These are phyloP conservation scores for Austroboletus niveus DNA, from an alignment of 1,284 basidiomycete species.

Conservation along the genomic window DNA sequence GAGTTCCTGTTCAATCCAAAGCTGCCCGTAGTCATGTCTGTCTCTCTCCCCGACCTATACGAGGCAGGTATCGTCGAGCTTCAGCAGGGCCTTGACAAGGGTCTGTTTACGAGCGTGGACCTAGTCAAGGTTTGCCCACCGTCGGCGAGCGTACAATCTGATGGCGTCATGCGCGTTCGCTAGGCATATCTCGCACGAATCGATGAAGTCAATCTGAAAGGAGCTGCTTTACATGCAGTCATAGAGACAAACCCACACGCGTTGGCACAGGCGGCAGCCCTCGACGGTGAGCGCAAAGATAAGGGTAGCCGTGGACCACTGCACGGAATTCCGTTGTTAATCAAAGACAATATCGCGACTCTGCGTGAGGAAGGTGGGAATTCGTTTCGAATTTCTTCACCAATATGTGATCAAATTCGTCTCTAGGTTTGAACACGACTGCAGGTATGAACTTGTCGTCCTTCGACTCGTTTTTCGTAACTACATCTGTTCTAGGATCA, in stretches of 20 bases:
- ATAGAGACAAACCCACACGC: constrained; percentile 64
- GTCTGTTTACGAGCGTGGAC: constrained; percentile 31
- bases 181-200: constrained; percentile 71
- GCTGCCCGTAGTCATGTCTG: constrained; percentile 13
- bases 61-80: constrained; percentile 32
- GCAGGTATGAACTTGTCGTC: constrained; percentile 28
- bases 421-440: constrained; percentile 63
- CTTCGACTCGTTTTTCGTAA: background rate
- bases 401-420: constrained; percentile 5
- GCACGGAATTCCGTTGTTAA: constrained; percentile 68
- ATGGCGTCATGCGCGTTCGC: background rate
- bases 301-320: constrained; percentile 50
- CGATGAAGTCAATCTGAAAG: constrained; percentile 65
- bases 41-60: constrained; percentile 26
- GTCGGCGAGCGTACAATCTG: background rate
- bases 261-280: constrained; percentile 47
- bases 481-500: constrained; percentile 40
- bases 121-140: constrained; percentile 27
- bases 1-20: constrained; percentile 4
- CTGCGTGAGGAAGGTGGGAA: constrained; percentile 45
- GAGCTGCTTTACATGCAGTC: constrained; percentile 58
- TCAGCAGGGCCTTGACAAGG: constrained; percentile 28
- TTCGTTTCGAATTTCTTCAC: constrained; percentile 31
- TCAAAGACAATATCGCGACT: constrained; percentile 37
- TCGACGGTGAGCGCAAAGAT: constrained; percentile 53